Base-by-base conservation (phyloP, 345 rosid species). In the Crucihimalaya himalaica region DNA sequence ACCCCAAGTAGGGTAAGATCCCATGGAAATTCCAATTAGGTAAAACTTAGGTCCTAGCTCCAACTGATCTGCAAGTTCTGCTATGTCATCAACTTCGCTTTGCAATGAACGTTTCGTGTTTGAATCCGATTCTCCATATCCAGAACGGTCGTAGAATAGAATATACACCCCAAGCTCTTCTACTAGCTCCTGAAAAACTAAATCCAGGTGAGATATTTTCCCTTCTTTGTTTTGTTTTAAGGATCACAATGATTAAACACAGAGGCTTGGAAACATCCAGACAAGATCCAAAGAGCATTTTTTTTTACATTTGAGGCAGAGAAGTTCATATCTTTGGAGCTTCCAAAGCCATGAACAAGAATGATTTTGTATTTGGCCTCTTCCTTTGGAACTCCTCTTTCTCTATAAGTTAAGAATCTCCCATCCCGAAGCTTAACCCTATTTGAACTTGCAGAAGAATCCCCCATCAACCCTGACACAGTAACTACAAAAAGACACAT, bases 281-380 rank as follows among this genome's bases (percentile, higher is more conserved):
- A 35, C 14, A 73, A 50, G 15, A 37, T 4, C 5, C 18, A 58
- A 25, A 53, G 42, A 64, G 16, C 2, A 16, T 20, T 54, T 13
- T 65, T 39, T 89, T 34, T 34, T 9, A 89, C 97, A 71, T 86
- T 84, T 34, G 98, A 81, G 9, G 84, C 92, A 21, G 79, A 82
- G 77, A 93, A 89, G 73, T 74, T 87, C 97, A 89, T 93, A n/a
- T 91, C 97, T 77, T 93, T 91, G 48, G 98, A 90, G 88, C 97
- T 91, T 65, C 92, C 97, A 79, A 93, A 90, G 27, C 98, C 98
- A 77, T 93, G 97, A 64, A 89, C 89, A 62, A 93, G 70, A 63
- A 91, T 60, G 79, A 93, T 84, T 76, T 71, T 84, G 83, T 72
- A 82, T 40, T 83, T 86, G 2, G 98, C 77, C 18, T 81, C 46